Evolutionary conservation across 495 filamentous ascomycete species (phyloP).

Genomic region (Aspergillus cavernicola): DNA sequence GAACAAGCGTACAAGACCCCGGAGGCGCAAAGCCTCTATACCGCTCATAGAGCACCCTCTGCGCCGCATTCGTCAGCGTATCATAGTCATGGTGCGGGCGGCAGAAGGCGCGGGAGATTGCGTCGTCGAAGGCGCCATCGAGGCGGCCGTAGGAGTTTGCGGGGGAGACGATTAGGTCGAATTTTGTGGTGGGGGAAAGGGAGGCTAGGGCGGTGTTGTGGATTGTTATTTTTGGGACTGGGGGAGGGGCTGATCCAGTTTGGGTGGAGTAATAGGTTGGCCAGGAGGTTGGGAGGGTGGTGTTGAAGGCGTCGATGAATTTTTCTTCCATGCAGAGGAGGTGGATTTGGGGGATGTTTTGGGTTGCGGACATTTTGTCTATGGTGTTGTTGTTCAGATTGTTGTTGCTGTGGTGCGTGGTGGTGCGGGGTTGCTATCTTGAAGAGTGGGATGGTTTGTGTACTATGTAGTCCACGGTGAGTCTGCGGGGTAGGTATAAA

Average conservation of each 20-base stretch:
- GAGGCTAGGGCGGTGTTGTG: conserved; percentile 1
- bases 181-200: conserved; percentile 20
- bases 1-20: conserved; percentile 44
- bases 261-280: conserved; percentile 4
- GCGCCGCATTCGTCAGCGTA: conserved; percentile 40
- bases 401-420: neutral
- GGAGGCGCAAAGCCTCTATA: conserved; percentile 48
- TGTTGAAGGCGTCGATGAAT: conserved; percentile 10
- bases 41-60: conserved; percentile 40
- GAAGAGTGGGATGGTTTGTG: no score
- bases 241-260: neutral
- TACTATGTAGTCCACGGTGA: no score
- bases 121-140: conserved; percentile 52
- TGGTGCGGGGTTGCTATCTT: neutral
- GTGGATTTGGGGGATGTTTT: conserved; percentile 15
- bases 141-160: conserved; percentile 51
- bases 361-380: neutral
- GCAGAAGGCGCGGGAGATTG: conserved; percentile 47
- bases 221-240: conserved; percentile 1
- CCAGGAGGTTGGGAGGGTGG: conserved; percentile 8
- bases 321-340: conserved; percentile 20
- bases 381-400: neutral
- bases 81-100: conserved; percentile 38
- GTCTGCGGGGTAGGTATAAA: no score
- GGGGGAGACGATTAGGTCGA: conserved; percentile 48